These are phyloP conservation scores for Saccharomycopsis sp. DNA, from an alignment of 805 yeast species.

Conservation along the genomic window DNA sequence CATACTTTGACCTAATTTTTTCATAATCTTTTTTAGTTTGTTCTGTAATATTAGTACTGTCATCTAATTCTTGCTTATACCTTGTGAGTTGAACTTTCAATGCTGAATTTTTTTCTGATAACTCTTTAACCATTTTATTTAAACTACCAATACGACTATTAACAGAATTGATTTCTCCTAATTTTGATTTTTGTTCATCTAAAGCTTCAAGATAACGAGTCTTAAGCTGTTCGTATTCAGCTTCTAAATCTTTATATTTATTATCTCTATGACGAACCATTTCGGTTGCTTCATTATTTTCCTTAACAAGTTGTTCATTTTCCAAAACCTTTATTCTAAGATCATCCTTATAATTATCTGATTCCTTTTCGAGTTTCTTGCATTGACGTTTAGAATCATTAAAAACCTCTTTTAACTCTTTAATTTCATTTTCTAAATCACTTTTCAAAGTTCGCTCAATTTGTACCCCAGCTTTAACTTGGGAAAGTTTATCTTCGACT, in stretches of 20 bases:
- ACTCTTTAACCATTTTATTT: conserved; percentile 1
- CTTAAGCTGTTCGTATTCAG: conserved; percentile 4
- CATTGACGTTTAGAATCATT: conserved; percentile 22
- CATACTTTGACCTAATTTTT: conserved; percentile 2
- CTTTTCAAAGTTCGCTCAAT: background rate
- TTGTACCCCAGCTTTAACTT: conserved; percentile 10
- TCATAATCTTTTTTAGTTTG: conserved; percentile 9
- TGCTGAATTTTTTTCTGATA: conserved; percentile 16
- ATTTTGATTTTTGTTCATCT: conserved; percentile 10
- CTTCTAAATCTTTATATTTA: conserved; percentile 12
- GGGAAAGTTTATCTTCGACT: background rate
- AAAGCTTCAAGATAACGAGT: conserved; percentile 11
- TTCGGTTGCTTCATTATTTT: conserved; percentile 11
- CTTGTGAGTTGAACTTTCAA: conserved; percentile 23
- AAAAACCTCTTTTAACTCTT: conserved; percentile 13
- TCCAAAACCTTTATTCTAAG: conserved; percentile 12
- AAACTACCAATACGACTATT: conserved; percentile 6
- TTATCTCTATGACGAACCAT: conserved; percentile 5
- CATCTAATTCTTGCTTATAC: conserved; percentile 24
- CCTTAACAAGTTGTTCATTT: conserved; percentile 16
- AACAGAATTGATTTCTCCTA: conserved; percentile 8
- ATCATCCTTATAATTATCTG: conserved; percentile 19
- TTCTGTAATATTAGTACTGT: conserved; percentile 6
- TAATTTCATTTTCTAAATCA: conserved; percentile 8
- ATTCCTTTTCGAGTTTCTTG: conserved; percentile 21